Evolutionary conservation across 208 protist species (phyloP).

Genomic region (Leishmania martiniquensis): DNA sequence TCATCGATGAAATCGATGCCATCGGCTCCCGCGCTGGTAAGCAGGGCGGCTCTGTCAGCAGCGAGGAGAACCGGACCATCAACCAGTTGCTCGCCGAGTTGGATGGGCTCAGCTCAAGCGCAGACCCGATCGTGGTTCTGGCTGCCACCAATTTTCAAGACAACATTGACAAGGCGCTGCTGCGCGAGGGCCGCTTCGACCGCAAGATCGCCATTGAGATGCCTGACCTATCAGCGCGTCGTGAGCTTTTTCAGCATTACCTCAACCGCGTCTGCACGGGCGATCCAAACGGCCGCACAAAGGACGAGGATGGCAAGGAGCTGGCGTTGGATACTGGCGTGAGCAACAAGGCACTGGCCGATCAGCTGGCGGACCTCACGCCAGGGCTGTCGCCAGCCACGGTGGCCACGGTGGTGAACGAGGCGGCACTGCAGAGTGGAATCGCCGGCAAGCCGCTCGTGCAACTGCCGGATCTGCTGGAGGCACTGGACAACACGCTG

Average conservation of each 20-base stretch:
- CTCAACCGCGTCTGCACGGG: conserved; percentile 77
- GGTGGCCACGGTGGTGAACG: conserved; percentile 97
- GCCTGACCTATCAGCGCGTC: conserved; percentile 78
- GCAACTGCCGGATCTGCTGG: conserved; percentile 61
- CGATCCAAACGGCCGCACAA: conserved; percentile 67
- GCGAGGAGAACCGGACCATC: conserved; percentile 95
- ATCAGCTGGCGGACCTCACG: conserved; percentile 81
- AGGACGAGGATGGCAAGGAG: conserved; percentile 58
- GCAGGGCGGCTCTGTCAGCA: conserved; percentile 82
- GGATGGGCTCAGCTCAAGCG: conserved; percentile 92
- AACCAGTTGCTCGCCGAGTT: conserved; percentile 97
- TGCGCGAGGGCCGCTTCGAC: conserved; percentile 91
- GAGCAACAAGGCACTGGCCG: conserved; percentile 51
- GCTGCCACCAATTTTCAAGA: conserved; percentile 98
- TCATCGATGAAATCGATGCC: conserved; percentile 99
- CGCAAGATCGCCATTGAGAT: conserved; percentile 88
- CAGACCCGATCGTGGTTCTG: conserved; percentile 95
- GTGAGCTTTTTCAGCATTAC: conserved; percentile 90
- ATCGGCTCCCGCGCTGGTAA: conserved; percentile 89
- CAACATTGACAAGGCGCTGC: conserved; percentile 92
- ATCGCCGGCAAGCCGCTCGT: conserved; percentile 83
- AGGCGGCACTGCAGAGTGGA: conserved; percentile 92
- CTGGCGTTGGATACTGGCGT: conserved; percentile 57
- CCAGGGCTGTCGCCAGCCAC: conserved; percentile 94
- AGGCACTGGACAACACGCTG: conserved; percentile 87